Conservation (phyloP, 1,139 yeast genomes). For the Entelexis paramagnoliae region DNA sequence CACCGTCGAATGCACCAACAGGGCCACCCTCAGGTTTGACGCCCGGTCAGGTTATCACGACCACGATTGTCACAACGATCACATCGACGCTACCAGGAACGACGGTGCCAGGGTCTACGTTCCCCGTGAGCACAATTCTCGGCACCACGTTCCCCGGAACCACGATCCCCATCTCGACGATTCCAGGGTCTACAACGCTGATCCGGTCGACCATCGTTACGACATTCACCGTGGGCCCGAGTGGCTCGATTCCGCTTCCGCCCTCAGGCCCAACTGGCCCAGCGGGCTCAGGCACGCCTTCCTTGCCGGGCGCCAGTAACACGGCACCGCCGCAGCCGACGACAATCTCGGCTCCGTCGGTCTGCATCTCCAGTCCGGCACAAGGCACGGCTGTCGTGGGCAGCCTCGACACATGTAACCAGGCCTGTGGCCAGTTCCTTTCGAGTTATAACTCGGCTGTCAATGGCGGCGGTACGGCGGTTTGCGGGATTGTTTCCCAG, state of each 20-base stretch:
- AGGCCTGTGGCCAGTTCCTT: not conserved
- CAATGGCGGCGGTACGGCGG: too few species aligned
- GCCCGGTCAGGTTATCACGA: not conserved
- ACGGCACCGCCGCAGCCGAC: not conserved
- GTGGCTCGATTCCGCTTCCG: too few species aligned
- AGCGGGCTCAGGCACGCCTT: not conserved
- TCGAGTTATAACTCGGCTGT: not conserved
- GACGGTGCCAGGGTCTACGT: conserved; percentile 21
- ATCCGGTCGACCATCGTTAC: not conserved
- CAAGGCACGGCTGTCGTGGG: conserved; percentile 1
- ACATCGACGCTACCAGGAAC: conserved; percentile 22
- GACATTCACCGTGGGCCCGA: not conserved
- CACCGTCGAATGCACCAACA: not conserved
- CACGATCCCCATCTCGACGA: not conserved
- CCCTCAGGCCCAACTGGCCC: too few species aligned
- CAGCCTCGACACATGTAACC: not conserved
- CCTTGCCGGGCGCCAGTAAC: not conserved
- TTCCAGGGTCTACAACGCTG: not conserved
- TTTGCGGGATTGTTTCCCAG: not conserved
- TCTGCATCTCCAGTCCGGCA: conserved; percentile 1
- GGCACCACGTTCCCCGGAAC: conserved; percentile 23
- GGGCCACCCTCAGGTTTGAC: not conserved
- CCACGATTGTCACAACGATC: conserved; percentile 7
- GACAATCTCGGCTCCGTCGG: conserved; percentile 2
- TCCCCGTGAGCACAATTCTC: conserved; percentile 21